phyloP scores from a whole-genome alignment of 345 rosid species.

The Eucalyptus marginata region DNA sequence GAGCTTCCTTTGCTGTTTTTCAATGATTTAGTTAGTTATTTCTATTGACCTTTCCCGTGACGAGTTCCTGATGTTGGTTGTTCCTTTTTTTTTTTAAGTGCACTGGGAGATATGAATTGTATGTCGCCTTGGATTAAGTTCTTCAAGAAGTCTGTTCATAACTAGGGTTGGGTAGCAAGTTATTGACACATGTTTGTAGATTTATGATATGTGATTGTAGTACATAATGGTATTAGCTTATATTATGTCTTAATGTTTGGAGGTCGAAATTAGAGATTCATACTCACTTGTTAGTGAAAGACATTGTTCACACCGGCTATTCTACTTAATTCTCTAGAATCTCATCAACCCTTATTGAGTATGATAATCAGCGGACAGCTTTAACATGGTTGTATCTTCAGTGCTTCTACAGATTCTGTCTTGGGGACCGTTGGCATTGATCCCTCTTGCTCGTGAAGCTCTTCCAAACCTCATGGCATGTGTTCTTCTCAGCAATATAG shows the following conservation, averaged over 20 bases:
- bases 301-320: neutral
- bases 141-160: neutral
- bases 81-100: neutral
- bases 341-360: neutral
- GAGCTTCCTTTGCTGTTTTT: neutral
- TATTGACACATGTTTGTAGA: neutral
- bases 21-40: neutral
- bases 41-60: neutral
- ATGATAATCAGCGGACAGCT: neutral
- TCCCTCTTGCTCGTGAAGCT: constrained; percentile 40
- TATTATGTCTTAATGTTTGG: neutral
- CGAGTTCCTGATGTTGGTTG: neutral
- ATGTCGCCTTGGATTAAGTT: neutral
- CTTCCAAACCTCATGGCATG: constrained; percentile 58
- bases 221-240: neutral
- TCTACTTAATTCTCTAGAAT: neutral
- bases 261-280: neutral
- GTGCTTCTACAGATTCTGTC: constrained; percentile 67
- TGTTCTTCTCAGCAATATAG: constrained; percentile 67
- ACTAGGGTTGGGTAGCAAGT: neutral
- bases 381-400: constrained; percentile 8
- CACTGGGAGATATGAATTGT: neutral
- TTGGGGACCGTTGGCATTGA: constrained; percentile 71
- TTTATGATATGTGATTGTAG: neutral
- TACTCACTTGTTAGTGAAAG: neutral